Conservation (phyloP, 1,284 basidiomycete species). For the Wolfiporia cocos region DNA sequence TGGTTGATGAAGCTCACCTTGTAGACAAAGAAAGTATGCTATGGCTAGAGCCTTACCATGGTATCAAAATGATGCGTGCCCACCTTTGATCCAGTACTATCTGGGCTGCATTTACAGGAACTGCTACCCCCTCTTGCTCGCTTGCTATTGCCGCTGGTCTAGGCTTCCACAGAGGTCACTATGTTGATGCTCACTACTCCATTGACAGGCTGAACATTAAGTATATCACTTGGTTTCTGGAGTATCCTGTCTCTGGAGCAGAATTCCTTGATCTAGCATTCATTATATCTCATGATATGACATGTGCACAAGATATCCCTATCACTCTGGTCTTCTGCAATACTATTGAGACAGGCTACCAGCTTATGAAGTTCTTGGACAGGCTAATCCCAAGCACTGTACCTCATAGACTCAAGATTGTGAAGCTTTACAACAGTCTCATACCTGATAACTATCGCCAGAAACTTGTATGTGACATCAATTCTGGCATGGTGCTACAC, state of each 20-base stretch:
- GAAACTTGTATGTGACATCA: neutral
- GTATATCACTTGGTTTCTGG: conserved; percentile 14
- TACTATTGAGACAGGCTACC: conserved; percentile 9
- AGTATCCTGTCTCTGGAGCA: conserved; percentile 8
- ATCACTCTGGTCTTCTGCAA: conserved; percentile 10
- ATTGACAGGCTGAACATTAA: conserved; percentile 18
- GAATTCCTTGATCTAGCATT: conserved; percentile 11
- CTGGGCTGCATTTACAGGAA: conserved; percentile 16
- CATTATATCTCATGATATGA: conserved; percentile 6
- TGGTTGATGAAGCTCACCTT: neutral
- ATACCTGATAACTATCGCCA: neutral
- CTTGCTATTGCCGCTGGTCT: conserved; percentile 6
- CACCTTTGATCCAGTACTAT: conserved; percentile 11
- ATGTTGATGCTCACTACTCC: conserved; percentile 13
- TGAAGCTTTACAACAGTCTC: neutral
- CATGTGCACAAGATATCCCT: conserved; percentile 1
- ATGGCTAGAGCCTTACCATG: neutral
- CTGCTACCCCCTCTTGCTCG: conserved; percentile 8
- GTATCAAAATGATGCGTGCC: conserved; percentile 7
- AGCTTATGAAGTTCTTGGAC: conserved; percentile 10
- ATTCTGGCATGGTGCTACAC: neutral
- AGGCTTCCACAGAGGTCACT: conserved; percentile 9
- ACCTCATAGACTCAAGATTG: neutral
- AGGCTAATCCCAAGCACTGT: neutral
- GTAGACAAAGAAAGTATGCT: neutral